Base-by-base conservation (phyloP, 1,284 basidiomycete species). In the Serendipita sp. region DNA sequence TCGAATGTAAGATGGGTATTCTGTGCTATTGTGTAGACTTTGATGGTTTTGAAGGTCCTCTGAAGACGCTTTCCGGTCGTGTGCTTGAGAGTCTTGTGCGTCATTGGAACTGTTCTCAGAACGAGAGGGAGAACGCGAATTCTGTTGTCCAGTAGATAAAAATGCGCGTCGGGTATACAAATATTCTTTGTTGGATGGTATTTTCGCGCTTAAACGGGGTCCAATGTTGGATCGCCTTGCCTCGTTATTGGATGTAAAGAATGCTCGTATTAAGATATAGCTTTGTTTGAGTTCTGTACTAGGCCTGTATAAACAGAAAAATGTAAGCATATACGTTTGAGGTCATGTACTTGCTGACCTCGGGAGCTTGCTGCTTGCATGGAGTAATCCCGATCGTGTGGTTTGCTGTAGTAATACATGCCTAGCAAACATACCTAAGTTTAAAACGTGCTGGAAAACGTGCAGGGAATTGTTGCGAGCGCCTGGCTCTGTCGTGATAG, bases 1-100 rank as follows among this genome's bases (percentile, higher is more conserved):
- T 58, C 82, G 83, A 67, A 92, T 89, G 71, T 91, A 87, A 3
- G 79, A 82, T 4, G 90, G 82, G 70, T 93, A 93, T 68, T 91
- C 83, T 63, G 73, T 73, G 8, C 68, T 65, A 38, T 38, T 38
- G 49, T 70, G 60, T 12, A 50, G 47, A 30, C 35, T 61, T 60
- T n/a, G 30, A 29, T 64, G 49, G 10, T 49, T 17, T n/a, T 32
- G 32, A 13, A 13, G 38, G 32, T 12, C n/a, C 35, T n/a, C 29
- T 6, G 60, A n/a, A 13, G 53, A 29, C 15, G 26, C 50, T 15
- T 32, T 15, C 30, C 22, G 22, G 32, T 65, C 44, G 26, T 13
- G 29, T 60, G 45, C 63, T 10, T 17, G 35, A 43, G 6, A 15
- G 26, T 17, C n/a, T 44, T 8, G 41, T 38, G 58, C 41, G 60